Percentiles rank a stretch among this genome's conserved stretches.
Conservation (phyloP, 495 filamentous ascomycete genomes). For the Mytilinidion resinicola region DNA sequence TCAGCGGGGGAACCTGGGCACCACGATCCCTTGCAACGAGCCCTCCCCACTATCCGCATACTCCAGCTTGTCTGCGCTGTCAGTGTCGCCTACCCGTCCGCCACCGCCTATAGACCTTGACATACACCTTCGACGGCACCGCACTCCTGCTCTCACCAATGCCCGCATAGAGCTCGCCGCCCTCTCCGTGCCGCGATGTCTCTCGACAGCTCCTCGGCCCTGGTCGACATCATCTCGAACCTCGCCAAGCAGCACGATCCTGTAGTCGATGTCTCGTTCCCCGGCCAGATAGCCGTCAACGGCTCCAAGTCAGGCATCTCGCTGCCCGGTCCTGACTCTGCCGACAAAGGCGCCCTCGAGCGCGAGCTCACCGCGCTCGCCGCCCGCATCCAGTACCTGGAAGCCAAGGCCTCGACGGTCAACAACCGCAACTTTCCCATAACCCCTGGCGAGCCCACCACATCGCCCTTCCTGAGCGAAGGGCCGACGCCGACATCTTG, state of each 20-base stretch:
- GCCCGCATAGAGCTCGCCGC: conserved; percentile 5
- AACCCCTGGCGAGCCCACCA: conserved; percentile 36
- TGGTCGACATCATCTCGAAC: conserved; percentile 34
- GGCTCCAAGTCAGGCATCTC: conserved; percentile 31
- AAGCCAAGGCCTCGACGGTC: conserved; percentile 39
- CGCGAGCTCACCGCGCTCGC: conserved; percentile 42
- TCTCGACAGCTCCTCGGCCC: conserved; percentile 31
- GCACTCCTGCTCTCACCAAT: background rate
- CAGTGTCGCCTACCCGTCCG: too few species aligned
- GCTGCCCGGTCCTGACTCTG: conserved; percentile 43
- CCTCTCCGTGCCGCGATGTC: conserved; percentile 25
- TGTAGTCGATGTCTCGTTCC: conserved; percentile 28
- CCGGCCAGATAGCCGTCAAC: conserved; percentile 30
- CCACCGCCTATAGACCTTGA: too few species aligned
- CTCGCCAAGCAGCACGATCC: conserved; percentile 36
- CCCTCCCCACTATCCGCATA: too few species aligned
- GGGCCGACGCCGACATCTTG: conserved; percentile 1
- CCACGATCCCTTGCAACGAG: too few species aligned
- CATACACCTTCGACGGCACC: too few species aligned
- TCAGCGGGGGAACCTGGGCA: too few species aligned
- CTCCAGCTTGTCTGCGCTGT: too few species aligned
- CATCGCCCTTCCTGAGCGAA: conserved; percentile 31
- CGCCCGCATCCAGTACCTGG: conserved; percentile 42
- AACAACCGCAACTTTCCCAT: conserved; percentile 36
- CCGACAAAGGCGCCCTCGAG: conserved; percentile 42